Evolutionary conservation across 768 basidiomycete species (phyloP), one percentile per base, ranked within the genome.

Genomic region (Lentinula edodes): DNA sequence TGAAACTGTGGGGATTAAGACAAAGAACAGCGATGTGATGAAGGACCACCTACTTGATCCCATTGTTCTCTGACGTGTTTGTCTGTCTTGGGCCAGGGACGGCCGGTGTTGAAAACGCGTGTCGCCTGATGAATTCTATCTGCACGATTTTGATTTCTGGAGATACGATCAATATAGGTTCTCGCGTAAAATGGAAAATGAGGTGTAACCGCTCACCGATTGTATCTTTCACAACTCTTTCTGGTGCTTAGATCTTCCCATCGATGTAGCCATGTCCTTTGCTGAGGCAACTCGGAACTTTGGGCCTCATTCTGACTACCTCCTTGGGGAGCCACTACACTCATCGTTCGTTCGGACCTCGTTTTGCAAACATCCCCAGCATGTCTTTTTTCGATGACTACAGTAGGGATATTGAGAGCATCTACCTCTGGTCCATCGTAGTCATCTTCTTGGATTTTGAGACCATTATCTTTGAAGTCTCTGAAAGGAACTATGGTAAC

Each of bases 241-340:
- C 78, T 71, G 52, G 76, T 71, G 69, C 91, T 89, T 3, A 74
- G 76, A 45, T 87, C 83, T 54, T 81, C 81, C 90, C 90, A 92
- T n/a, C 83, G 74, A 62, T 89, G 83, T 75, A 80, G 89, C 89
- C 89, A 92, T 45, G 75, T 74, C 62, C 69, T 75, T 35, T 42
- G 28, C 23, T 13, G 15, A 16, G 16, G 35, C 23, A 28, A 42
- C 6, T 28, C 23, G 6, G 5, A 48, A 20, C 16, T 23, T 15
- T 13, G 13, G 15, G 38, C 15, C 7, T 23, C 23, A 32, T 18
- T 28, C 35, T 10, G 28, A 15, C 34, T 20, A 55, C 53, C 13
- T 34, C 32, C 18, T 39, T 20, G 36, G 15, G 55, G 16, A 16
- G 55, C 15, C 16, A 3, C 13, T 43, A 39, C 38, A 2, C 13